Conservation (phyloP, 2,329 filamentous ascomycete genomes). For the Ascochyta viciae-villosae region DNA sequence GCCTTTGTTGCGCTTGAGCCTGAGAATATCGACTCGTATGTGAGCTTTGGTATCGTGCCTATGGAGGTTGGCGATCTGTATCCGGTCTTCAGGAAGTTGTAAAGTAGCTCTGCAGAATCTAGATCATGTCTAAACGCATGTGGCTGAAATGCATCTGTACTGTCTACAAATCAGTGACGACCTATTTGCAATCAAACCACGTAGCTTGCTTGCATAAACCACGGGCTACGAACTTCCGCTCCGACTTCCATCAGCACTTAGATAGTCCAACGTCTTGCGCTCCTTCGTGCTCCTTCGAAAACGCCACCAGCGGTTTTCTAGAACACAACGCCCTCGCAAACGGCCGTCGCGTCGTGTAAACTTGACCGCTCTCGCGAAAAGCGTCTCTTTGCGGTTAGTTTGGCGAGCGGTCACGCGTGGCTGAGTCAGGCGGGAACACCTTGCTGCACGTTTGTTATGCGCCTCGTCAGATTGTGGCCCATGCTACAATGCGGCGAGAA, state of each 20-base stretch:
- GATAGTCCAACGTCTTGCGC: background rate
- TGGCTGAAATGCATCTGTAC: background rate
- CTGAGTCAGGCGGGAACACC: conserved; percentile 14
- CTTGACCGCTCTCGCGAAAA: conserved; percentile 18
- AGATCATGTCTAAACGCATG: background rate
- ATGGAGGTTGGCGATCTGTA: conserved; percentile 46
- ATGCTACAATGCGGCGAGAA: conserved; percentile 11
- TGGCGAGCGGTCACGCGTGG: conserved; percentile 18
- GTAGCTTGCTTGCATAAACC: background rate
- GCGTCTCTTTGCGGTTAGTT: conserved; percentile 17
- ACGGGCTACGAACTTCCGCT: background rate
- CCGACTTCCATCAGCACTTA: background rate
- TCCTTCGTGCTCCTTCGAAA: conserved; percentile 1
- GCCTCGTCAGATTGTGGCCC: conserved; percentile 8
- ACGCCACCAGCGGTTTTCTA: conserved; percentile 15
- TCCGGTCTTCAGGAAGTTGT: conserved; percentile 41
- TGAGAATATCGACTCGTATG: conserved; percentile 48
- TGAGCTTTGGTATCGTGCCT: conserved; percentile 47
- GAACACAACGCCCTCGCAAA: conserved; percentile 8
- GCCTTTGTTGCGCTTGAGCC: conserved; percentile 50
- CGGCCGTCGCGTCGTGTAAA: conserved; percentile 9
- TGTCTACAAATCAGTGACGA: background rate
- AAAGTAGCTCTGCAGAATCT: background rate
- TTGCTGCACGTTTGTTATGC: conserved; percentile 12
- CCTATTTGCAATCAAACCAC: background rate